Base-by-base conservation (phyloP, 345 rosid species). In the Eucalyptus pumila region DNA sequence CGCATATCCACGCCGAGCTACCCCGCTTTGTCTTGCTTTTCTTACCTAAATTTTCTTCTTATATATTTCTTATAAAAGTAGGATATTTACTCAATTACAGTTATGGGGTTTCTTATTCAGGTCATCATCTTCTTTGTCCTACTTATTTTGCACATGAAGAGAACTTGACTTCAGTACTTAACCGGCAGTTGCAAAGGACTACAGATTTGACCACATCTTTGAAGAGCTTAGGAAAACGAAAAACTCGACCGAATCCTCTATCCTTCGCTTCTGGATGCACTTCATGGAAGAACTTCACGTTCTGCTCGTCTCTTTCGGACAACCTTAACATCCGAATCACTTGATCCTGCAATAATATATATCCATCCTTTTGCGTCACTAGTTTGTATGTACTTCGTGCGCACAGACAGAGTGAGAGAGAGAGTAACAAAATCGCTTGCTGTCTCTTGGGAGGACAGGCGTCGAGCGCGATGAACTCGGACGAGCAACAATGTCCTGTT, bases 151-250 rank as follows among this genome's bases (percentile, higher is more conserved):
- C 21, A n/a, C 56, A 27, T 23, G 21, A 83, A 49, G 50, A 42
- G 11, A 49, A 49, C 8, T 52, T 54, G 80, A 80, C 21, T 89
- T 94, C 92, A 88, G 27, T 37, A 72, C 83, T 37, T 37, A 72
- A 72, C 47, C 42, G 42, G 90, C 88, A 90, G 65, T 93, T 91
- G 86, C 95, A 94, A 44, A 94, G 93, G 65, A 94, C 94, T 14
- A 94, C 52, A 47, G 94, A 90, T 90, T 94, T 94, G 83, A 94
- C 91, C 85, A 90, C 85, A 91, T 95, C 96, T 90, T 94, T 96
- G 80, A 94, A 94, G 80, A 91, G 92, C 72, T 92, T 85, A 86
- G 95, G 93, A 4, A 96, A 93, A 6, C 96, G 92, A 50, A 95
- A 94, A 47, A 93, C 90, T 51, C 94, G 49, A 58, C 96, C 94